Percentiles rank a stretch among this genome's conserved stretches.
Evolutionary conservation across 768 basidiomycete species (phyloP).

Genomic region (Dictyophora rubrovolvata): DNA sequence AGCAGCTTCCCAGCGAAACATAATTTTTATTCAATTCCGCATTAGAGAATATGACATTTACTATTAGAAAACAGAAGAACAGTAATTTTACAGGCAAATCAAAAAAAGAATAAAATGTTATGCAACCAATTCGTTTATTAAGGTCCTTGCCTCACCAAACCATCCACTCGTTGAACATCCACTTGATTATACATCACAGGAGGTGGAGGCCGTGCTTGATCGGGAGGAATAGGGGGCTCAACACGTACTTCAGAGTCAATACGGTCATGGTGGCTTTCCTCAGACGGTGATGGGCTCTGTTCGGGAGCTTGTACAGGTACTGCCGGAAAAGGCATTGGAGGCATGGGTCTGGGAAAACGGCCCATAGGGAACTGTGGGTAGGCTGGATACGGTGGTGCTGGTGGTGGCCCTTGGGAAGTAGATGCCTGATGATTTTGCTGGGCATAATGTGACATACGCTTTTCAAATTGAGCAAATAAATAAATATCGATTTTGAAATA

Average conservation of each 20-base stretch:
- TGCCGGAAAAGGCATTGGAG: neutral
- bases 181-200: neutral
- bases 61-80: no score
- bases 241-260: neutral
- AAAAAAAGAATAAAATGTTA: neutral
- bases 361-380: neutral
- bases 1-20: no score
- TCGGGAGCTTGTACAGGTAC: neutral
- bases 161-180: neutral
- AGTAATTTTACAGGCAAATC: neutral
- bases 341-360: neutral
- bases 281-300: constrained; percentile 5
- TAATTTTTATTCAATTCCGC: no score
- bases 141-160: neutral
- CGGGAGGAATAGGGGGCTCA: neutral
- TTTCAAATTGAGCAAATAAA: neutral
- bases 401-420: neutral
- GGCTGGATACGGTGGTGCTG: neutral
- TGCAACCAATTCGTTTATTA: neutral
- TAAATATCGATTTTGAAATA: constrained; percentile 8
- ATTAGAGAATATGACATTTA: no score
- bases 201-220: neutral
- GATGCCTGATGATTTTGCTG: constrained; percentile 18
- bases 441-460: constrained; percentile 42
- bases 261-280: constrained; percentile 3